phyloP scores from a whole-genome alignment of 2,329 filamentous ascomycete species.

The Monosporascus sp. region DNA sequence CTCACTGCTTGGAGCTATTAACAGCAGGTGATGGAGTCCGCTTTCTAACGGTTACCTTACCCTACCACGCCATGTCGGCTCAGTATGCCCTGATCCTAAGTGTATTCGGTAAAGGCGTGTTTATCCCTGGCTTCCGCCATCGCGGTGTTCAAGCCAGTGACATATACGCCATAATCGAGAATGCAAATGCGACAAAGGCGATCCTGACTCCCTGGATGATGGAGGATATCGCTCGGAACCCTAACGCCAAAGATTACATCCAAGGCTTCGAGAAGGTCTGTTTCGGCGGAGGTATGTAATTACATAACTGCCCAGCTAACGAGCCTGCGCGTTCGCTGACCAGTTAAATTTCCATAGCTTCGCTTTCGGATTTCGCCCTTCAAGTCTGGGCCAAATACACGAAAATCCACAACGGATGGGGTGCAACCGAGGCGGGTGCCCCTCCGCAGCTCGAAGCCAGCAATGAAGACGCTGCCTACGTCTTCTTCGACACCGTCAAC shows the following conservation, averaged over 20 bases:
- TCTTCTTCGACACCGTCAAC: slow-evolving; percentile 13
- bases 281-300: slow-evolving; percentile 16
- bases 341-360: slow-evolving; percentile 1
- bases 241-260: slow-evolving; percentile 13
- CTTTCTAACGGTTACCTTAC: slow-evolving; percentile 9
- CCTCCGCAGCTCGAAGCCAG: slow-evolving; percentile 10
- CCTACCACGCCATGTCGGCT: slow-evolving; percentile 14
- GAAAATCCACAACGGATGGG: slow-evolving; percentile 12
- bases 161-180: slow-evolving; percentile 7
- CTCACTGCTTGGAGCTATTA: slow-evolving; percentile 5
- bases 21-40: slow-evolving; percentile 9
- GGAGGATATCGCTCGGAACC: slow-evolving; percentile 13
- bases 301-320: too few species aligned
- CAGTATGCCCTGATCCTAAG: slow-evolving; percentile 4
- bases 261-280: slow-evolving; percentile 7
- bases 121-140: slow-evolving; percentile 14
- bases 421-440: slow-evolving; percentile 9
- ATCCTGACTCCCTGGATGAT: slow-evolving; percentile 16
- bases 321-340: too few species aligned
- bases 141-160: slow-evolving; percentile 7
- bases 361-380: slow-evolving; percentile 8
- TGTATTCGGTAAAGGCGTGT: slow-evolving; percentile 12
- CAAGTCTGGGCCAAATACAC: slow-evolving; percentile 13
- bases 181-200: slow-evolving; percentile 7
- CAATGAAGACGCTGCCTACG: slow-evolving; percentile 13